Conservation (phyloP, 352 stramenopile species). For the Lagenidium sp. region DNA sequence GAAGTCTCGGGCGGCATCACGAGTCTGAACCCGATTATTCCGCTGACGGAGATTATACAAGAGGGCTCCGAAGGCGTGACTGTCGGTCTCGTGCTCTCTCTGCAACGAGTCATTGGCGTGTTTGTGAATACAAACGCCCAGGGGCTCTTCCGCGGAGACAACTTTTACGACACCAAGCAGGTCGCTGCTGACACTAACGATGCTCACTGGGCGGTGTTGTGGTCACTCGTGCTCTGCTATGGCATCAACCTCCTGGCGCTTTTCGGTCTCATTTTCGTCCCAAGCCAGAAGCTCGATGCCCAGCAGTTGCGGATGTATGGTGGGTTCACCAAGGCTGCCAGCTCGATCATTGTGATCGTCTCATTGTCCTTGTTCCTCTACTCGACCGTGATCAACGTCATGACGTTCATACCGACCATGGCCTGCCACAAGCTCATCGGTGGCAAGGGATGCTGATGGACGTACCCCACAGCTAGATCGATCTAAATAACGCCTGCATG, state of each 20-base stretch:
- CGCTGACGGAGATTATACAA: constrained; percentile 19
- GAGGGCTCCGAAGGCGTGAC: constrained; percentile 14
- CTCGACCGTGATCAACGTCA: constrained; percentile 19
- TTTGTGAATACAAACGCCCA: constrained; percentile 14
- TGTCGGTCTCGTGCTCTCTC: constrained; percentile 13
- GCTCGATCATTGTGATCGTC: constrained; percentile 1
- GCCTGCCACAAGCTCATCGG: constrained; percentile 14
- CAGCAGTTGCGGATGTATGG: constrained; percentile 10
- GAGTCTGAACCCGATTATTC: constrained; percentile 14
- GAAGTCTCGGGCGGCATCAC: constrained; percentile 14
- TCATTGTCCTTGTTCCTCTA: constrained; percentile 4
- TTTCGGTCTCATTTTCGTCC: constrained; percentile 6
- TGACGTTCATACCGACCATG: constrained; percentile 16
- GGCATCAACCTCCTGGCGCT: constrained; percentile 13
- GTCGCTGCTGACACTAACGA: constrained; percentile 8
- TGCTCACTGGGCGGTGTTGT: constrained; percentile 9
- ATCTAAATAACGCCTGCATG: too few species aligned
- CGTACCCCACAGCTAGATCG: too few species aligned
- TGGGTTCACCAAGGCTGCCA: neutral
- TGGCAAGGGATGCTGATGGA: constrained; percentile 9
- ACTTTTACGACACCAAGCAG: constrained; percentile 5
- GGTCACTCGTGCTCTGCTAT: constrained; percentile 14
- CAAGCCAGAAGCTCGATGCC: constrained; percentile 11
- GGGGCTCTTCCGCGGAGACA: constrained; percentile 10
- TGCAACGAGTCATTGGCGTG: constrained; percentile 12